Percentiles rank a stretch among this genome's conserved stretches.
phyloP scores from a whole-genome alignment of 2,329 filamentous ascomycete species.

The Fusarium floridanum region DNA sequence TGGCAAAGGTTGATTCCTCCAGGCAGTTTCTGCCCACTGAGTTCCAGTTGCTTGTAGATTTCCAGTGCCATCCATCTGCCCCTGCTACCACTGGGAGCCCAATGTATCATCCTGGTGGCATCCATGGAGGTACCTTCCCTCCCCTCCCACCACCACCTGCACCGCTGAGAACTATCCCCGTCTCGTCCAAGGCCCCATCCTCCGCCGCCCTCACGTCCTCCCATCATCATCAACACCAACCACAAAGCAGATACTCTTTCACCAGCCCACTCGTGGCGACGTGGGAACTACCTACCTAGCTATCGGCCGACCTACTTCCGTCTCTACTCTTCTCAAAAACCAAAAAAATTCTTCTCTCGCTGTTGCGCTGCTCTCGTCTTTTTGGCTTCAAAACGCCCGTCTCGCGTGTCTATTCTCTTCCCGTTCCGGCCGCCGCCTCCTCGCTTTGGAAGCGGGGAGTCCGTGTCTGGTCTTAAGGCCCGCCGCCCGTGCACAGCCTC shows the following conservation, averaged over 20 bases:
- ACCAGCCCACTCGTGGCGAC: slow-evolving; percentile 29
- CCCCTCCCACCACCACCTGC: slow-evolving; percentile 9
- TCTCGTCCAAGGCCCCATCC: slow-evolving; percentile 29
- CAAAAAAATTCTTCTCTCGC: not conserved
- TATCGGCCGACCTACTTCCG: not conserved
- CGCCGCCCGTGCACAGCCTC: slow-evolving; percentile 50
- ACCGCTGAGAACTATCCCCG: slow-evolving; percentile 30
- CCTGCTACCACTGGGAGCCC: not conserved
- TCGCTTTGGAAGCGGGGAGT: slow-evolving; percentile 48
- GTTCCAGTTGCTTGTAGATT: slow-evolving; percentile 1
- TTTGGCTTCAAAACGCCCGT: slow-evolving; percentile 12
- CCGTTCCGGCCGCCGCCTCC: slow-evolving; percentile 45
- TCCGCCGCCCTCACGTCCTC: slow-evolving; percentile 21
- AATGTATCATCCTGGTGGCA: slow-evolving; percentile 3
- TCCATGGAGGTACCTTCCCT: slow-evolving; percentile 2
- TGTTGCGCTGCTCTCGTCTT: slow-evolving; percentile 12
- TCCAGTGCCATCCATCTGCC: not conserved
- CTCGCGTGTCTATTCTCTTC: slow-evolving; percentile 35
- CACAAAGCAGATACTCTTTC: slow-evolving; percentile 15
- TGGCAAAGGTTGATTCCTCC: slow-evolving; percentile 5
- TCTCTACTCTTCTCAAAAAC: not conserved
- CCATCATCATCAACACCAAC: slow-evolving; percentile 36
- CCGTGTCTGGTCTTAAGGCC: slow-evolving; percentile 44
- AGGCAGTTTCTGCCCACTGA: not conserved
- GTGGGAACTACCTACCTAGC: not conserved